A percentile compares a stretch with the other conserved stretches of the same genome.
Evolutionary conservation across 1,284 basidiomycete species (phyloP).

Genomic region (Entoloma clypeatum): DNA sequence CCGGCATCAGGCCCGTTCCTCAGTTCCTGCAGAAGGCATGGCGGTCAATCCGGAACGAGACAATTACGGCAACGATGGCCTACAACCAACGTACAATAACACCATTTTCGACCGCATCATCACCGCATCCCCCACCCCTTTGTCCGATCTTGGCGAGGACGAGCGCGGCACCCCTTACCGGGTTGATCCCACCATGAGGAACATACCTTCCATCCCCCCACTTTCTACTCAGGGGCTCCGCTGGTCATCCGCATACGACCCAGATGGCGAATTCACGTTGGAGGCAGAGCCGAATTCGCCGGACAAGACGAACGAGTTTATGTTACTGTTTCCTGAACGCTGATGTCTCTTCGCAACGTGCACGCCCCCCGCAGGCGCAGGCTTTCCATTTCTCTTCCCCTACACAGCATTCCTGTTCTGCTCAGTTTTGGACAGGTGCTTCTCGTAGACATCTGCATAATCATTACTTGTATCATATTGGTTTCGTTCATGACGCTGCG

Average conservation of each 20-base stretch:
- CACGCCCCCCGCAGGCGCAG: too few species aligned
- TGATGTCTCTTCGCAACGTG: constrained; percentile 1
- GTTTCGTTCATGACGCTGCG: too few species aligned
- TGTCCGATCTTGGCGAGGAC: constrained; percentile 19
- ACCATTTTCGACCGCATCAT: constrained; percentile 21
- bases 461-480: too few species aligned
- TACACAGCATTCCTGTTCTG: too few species aligned
- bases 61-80: not conserved
- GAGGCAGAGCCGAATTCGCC: constrained; percentile 10
- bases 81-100: constrained; percentile 4
- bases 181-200: too few species aligned
- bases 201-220: too few species aligned
- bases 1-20: not conserved
- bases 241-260: too few species aligned
- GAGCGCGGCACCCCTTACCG: too few species aligned
- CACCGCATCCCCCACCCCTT: constrained; percentile 22
- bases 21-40: not conserved
- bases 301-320: constrained; percentile 10
- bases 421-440: too few species aligned
- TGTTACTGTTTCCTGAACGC: constrained; percentile 14
- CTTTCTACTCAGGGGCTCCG: too few species aligned
- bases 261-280: constrained; percentile 10
- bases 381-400: too few species aligned
- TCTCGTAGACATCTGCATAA: too few species aligned
- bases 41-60: not conserved